phyloP scores from a whole-genome alignment of 1,284 basidiomycete genomes.

The Neolentinus lepideus region DNA sequence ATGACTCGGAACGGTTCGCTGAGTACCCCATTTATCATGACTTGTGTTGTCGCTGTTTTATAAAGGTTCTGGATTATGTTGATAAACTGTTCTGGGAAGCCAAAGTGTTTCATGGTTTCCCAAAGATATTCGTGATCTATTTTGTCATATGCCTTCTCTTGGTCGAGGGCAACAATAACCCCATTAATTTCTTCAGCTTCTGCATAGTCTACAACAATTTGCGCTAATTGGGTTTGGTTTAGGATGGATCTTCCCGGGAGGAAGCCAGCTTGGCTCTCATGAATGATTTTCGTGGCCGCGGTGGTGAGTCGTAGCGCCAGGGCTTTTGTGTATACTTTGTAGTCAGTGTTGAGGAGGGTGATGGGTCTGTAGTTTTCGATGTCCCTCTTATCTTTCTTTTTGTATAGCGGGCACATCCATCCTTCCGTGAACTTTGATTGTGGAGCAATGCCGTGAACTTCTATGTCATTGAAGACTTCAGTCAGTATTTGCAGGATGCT shows the following conservation, averaged over 20 bases:
- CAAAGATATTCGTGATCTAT: conserved; percentile 23
- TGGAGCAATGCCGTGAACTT: conserved; percentile 6
- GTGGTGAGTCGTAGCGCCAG: conserved; percentile 13
- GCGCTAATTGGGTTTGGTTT: conserved; percentile 16
- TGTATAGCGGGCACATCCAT: conserved; percentile 27
- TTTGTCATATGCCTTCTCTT: conserved; percentile 27
- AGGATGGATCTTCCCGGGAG: conserved; percentile 16
- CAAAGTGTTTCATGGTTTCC: conserved; percentile 11
- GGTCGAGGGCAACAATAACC: conserved; percentile 20
- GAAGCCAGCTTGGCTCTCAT: conserved; percentile 23
- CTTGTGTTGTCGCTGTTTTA: conserved; percentile 12
- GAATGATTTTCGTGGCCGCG: conserved; percentile 10
- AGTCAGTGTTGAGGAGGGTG: conserved; percentile 25
- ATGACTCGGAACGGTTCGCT: conserved; percentile 14
- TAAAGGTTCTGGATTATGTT: conserved; percentile 16
- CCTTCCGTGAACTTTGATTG: conserved; percentile 18
- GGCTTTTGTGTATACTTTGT: conserved; percentile 19
- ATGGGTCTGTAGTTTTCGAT: conserved; percentile 26
- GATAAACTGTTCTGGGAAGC: conserved; percentile 16
- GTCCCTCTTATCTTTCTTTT: conserved; percentile 20
- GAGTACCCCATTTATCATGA: conserved; percentile 20
- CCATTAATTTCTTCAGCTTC: conserved; percentile 18
- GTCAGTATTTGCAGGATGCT: conserved; percentile 10
- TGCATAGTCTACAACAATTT: conserved; percentile 15
- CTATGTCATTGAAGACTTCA: conserved; percentile 11